Evolutionary conservation across 768 basidiomycete genomes (phyloP).

Genomic region (Candolleomyces efflorescens): DNA sequence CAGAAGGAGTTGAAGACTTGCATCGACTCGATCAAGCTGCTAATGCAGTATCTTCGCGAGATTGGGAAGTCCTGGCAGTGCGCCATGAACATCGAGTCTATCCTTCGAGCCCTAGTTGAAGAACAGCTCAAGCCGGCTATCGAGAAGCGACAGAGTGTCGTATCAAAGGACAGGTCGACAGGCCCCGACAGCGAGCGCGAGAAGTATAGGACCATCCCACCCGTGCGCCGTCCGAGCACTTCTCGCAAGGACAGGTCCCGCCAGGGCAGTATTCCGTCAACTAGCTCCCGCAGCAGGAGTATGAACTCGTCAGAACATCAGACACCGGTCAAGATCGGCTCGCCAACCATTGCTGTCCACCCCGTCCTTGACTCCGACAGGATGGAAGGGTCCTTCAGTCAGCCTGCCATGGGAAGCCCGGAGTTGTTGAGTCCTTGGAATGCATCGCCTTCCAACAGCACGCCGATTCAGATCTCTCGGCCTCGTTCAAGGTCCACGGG

Average conservation of each 20-base stretch:
- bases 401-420: not conserved
- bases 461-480: constrained; percentile 4
- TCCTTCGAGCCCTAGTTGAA: constrained; percentile 38
- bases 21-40: constrained; percentile 39
- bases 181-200: not conserved
- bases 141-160: constrained; percentile 14
- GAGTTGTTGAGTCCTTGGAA: constrained; percentile 8
- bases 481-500: constrained; percentile 3
- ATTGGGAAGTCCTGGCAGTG: constrained; percentile 53
- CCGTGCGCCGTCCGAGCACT: not conserved
- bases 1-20: constrained; percentile 42
- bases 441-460: not conserved
- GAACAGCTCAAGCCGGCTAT: constrained; percentile 39
- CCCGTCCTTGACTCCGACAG: constrained; percentile 2
- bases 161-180: not conserved
- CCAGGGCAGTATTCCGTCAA: not conserved
- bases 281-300: not conserved
- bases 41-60: constrained; percentile 48
- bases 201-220: constrained; percentile 6
- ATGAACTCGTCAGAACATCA: not conserved
- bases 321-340: not conserved
- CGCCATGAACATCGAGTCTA: constrained; percentile 44
- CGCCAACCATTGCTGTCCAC: constrained; percentile 7
- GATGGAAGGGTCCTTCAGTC: not conserved
- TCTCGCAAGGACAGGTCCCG: not conserved